These are phyloP conservation scores for Candolleomyces aberdarensis DNA, from an alignment of 768 basidiomycete species.

Conservation along the genomic window DNA sequence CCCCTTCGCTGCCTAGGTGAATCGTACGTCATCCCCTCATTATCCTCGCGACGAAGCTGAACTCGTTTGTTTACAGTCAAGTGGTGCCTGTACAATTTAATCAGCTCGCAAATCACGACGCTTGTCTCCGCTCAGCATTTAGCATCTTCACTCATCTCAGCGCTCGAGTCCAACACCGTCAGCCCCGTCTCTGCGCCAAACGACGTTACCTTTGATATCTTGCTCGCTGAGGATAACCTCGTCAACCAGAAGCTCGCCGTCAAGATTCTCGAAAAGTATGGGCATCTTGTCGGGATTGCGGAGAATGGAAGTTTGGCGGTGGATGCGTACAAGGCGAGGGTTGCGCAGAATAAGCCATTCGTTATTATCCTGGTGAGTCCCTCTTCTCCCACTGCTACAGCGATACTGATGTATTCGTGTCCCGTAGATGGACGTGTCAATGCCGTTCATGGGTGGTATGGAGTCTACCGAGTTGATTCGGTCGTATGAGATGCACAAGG, in stretches of 20 bases:
- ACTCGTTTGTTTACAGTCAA: slow-evolving; percentile 59
- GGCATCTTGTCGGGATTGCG: slow-evolving; percentile 93
- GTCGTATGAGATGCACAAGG: slow-evolving; percentile 71
- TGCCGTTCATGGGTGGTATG: slow-evolving; percentile 99
- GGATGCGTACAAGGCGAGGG: slow-evolving; percentile 83
- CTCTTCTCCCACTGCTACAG: background rate
- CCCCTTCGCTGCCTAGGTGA: slow-evolving; percentile 74
- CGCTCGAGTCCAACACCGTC: slow-evolving; percentile 92
- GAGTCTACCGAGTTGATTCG: slow-evolving; percentile 94
- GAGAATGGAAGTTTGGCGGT: slow-evolving; percentile 95
- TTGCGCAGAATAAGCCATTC: slow-evolving; percentile 69
- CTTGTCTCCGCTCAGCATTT: slow-evolving; percentile 88
- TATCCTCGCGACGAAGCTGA: background rate
- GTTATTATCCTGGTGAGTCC: slow-evolving; percentile 87
- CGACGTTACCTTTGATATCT: slow-evolving; percentile 85
- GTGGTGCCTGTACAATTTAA: slow-evolving; percentile 96
- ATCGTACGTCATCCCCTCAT: slow-evolving; percentile 47
- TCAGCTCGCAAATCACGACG: slow-evolving; percentile 91
- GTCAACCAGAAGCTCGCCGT: slow-evolving; percentile 96
- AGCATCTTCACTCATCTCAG: slow-evolving; percentile 87
- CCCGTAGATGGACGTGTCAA: slow-evolving; percentile 91
- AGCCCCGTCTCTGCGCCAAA: slow-evolving; percentile 83
- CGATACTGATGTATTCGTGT: background rate
- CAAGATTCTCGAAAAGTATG: slow-evolving; percentile 94
- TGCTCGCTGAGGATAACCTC: slow-evolving; percentile 95